A percentile compares a stretch with the other conserved stretches of the same genome.
Evolutionary conservation across 805 yeast species (phyloP).

Genomic region (Millerozyma miso): DNA sequence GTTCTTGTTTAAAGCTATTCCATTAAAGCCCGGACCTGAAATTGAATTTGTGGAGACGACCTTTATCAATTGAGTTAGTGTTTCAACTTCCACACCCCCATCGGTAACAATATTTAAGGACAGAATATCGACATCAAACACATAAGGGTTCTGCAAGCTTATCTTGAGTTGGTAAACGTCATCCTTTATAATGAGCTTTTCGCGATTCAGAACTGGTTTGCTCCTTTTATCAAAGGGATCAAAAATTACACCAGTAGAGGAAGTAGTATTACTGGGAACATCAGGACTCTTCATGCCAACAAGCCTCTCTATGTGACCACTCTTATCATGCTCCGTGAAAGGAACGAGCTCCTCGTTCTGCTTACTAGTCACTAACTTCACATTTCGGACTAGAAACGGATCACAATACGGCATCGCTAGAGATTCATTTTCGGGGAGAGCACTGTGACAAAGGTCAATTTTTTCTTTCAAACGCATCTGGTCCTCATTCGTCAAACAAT

Average conservation of each 20-base stretch:
- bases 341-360: conserved; percentile 40
- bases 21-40: neutral
- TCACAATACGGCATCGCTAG: conserved; percentile 63
- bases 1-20: neutral
- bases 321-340: conserved; percentile 20
- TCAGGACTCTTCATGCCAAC: conserved; percentile 6
- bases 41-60: neutral
- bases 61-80: conserved; percentile 12
- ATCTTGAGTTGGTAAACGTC: conserved; percentile 59
- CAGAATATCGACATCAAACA: conserved; percentile 62
- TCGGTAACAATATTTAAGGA: conserved; percentile 40
- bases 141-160: conserved; percentile 72
- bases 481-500: conserved; percentile 53
- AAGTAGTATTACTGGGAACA: conserved; percentile 8
- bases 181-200: conserved; percentile 31
- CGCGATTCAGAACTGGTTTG: conserved; percentile 44
- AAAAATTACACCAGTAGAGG: conserved; percentile 25
- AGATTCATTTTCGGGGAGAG: conserved; percentile 19
- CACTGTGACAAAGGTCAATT: conserved; percentile 18
- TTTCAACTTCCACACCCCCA: conserved; percentile 24
- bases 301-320: conserved; percentile 8
- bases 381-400: conserved; percentile 54
- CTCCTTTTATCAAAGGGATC: conserved; percentile 45
- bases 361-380: conserved; percentile 27
- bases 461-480: conserved; percentile 44